Percentiles rank a stretch among this genome's conserved stretches.
phyloP scores from a whole-genome alignment of 495 filamentous ascomycete genomes.

The Evansstolkia leycettana region DNA sequence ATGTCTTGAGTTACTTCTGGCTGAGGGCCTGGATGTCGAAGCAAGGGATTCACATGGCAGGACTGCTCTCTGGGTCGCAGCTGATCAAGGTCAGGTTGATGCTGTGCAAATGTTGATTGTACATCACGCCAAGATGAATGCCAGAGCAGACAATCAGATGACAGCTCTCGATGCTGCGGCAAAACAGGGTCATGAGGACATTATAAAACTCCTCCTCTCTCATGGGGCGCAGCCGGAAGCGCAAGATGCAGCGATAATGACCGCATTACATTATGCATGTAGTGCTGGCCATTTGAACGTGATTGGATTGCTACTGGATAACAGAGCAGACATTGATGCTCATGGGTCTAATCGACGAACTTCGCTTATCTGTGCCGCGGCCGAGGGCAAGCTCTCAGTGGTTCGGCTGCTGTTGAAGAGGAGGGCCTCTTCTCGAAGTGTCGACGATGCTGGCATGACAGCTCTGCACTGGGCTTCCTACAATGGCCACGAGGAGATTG shows the following conservation, averaged over 20 bases:
- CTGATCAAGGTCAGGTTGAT: constrained; percentile 15
- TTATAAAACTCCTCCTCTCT: constrained; percentile 16
- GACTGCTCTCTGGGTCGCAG: constrained; percentile 28
- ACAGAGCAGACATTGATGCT: constrained; percentile 25
- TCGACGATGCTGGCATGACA: constrained; percentile 29
- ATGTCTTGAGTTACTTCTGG: constrained; percentile 4
- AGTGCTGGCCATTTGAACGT: constrained; percentile 20
- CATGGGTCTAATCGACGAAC: constrained; percentile 21
- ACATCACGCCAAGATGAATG: constrained; percentile 21
- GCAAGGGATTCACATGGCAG: constrained; percentile 15
- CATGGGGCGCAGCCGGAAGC: constrained; percentile 29
- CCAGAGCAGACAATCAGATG: constrained; percentile 22
- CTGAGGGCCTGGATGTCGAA: constrained; percentile 20
- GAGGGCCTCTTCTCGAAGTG: constrained; percentile 18
- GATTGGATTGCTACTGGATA: constrained; percentile 20
- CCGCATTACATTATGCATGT: constrained; percentile 30
- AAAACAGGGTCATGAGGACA: constrained; percentile 16
- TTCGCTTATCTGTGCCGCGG: constrained; percentile 32
- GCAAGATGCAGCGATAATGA: constrained; percentile 28
- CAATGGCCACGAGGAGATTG: constrained; percentile 30
- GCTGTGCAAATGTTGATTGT: constrained; percentile 11
- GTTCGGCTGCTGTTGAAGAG: constrained; percentile 23
- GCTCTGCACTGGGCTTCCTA: constrained; percentile 33
- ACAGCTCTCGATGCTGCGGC: constrained; percentile 30
- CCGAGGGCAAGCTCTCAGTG: constrained; percentile 14